phyloP scores from a whole-genome alignment of 1,284 basidiomycete species.

The Wallemia mellicola region DNA sequence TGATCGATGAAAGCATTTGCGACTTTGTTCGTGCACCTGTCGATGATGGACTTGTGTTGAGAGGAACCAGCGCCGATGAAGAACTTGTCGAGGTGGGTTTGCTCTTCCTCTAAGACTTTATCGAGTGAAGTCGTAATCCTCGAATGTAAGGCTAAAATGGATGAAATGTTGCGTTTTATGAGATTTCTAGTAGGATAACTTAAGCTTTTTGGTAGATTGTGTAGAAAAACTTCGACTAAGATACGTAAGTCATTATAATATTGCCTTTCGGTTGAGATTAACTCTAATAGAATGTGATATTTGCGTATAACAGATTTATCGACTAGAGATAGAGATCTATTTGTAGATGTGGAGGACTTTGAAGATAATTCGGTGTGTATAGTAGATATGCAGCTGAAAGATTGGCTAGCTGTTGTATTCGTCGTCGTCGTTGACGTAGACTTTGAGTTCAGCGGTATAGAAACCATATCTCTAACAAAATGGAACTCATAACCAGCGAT shows the following conservation, averaged over 20 bases:
- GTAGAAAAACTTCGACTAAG: constrained; percentile 28
- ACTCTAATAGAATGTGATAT: constrained; percentile 40
- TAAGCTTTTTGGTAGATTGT: constrained; percentile 16
- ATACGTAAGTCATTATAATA: constrained; percentile 46
- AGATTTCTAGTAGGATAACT: constrained; percentile 12
- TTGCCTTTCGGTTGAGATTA: constrained; percentile 48
- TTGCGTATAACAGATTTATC: neutral
- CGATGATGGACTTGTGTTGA: constrained; percentile 1
- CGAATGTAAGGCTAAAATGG: constrained; percentile 43
- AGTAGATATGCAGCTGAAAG: neutral
- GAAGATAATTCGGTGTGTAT: neutral
- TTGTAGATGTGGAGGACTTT: too few species aligned
- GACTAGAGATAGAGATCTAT: neutral
- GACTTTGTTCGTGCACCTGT: neutral
- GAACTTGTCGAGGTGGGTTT: constrained; percentile 18
- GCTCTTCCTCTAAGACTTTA: constrained; percentile 24
- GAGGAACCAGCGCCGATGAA: constrained; percentile 12
- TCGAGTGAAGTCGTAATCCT: constrained; percentile 24
- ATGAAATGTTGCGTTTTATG: constrained; percentile 37
- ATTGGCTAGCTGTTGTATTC: neutral
- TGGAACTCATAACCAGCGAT: neutral
- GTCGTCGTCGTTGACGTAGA: neutral
- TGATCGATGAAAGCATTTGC: neutral
- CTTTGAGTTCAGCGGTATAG: too few species aligned
- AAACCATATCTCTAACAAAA: too few species aligned